Evolutionary conservation across 176 grass and related monocot genomes (phyloP), one percentile per base, ranked within the genome.

Genomic region (Miscanthus lutarioriparius): DNA sequence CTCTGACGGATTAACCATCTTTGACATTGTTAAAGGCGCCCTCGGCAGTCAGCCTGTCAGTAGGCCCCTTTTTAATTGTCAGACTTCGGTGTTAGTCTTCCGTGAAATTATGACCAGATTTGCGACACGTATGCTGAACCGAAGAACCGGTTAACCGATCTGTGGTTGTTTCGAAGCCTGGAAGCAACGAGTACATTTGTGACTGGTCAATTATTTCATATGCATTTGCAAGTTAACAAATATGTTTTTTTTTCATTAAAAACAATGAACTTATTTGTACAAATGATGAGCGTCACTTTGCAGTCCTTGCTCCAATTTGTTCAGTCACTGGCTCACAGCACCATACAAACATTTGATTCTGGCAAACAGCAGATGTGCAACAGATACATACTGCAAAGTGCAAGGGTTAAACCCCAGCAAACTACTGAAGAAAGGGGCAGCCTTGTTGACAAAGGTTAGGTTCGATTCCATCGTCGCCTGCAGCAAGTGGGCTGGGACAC

Each of bases 1-100:
- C 78, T 70, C 54, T 59, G 83, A 90, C 58, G 81, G 74, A 79
- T 90, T 79, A 83, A 56, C 58, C 48, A 83, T 83, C 45, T 35
- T 90, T 90, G 83, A 86, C 56, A 66, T 74, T 74, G 27, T 36
- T 32, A 78, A 26, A 56, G 83, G 66, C 43, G 10, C 30, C 33
- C 48, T 40, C 47, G 38, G 4, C 12, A 49, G 23, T 26, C n/a
- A 26, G 58, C 23, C 10, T 3, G 8, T 81, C 51, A 13, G n/a
- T 28, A 0, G 28, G 2, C 8, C 39, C n/a, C n/a, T 19, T 41
- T 39, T n/a, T 32, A 56, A 72, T 48, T 66, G 43, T 81, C 59
- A 17, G 63, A 19, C 32, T 17, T 33, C 6, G 44, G 37, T 47
- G 37, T 44, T 33, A 32, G 61, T 44, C 45, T 61, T 47, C 71